Evolutionary conservation across 2,329 filamentous ascomycete species (phyloP).

Genomic region (Hypoxylon rubiginosum): DNA sequence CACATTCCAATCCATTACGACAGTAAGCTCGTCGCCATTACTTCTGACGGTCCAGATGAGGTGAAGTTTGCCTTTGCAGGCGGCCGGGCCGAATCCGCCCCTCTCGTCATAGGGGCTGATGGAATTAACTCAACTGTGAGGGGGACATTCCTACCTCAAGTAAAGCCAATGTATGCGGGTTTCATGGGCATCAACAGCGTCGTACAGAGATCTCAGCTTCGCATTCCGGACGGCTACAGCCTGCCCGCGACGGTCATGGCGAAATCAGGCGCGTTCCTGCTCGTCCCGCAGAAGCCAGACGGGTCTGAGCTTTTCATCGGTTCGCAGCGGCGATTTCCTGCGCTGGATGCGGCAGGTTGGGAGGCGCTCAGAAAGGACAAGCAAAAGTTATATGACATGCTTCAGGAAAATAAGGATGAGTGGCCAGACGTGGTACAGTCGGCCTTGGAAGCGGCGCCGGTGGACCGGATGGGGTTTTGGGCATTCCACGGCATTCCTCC

Average conservation of each 20-base stretch:
- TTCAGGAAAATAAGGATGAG: slow-evolving; percentile 51
- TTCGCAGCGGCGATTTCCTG: slow-evolving; percentile 33
- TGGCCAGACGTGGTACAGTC: slow-evolving; percentile 57
- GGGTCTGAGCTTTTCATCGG: slow-evolving; percentile 57
- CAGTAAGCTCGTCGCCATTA: slow-evolving; percentile 61
- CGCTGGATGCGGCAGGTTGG: slow-evolving; percentile 23
- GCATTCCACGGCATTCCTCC: slow-evolving; percentile 60
- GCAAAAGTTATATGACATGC: slow-evolving; percentile 51
- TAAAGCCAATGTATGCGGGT: slow-evolving; percentile 55
- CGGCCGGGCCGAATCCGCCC: slow-evolving; percentile 56
- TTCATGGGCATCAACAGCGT: slow-evolving; percentile 64
- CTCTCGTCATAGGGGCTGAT: slow-evolving; percentile 68
- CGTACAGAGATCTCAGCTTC: slow-evolving; percentile 55
- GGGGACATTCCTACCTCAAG: slow-evolving; percentile 62
- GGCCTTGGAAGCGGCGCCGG: slow-evolving; percentile 52
- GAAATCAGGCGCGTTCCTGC: slow-evolving; percentile 62
- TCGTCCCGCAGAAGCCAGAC: slow-evolving; percentile 63
- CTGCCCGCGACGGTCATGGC: slow-evolving; percentile 61
- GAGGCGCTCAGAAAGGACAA: slow-evolving; percentile 36
- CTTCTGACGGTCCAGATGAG: slow-evolving; percentile 54
- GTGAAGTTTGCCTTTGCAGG: slow-evolving; percentile 64
- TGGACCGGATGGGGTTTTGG: slow-evolving; percentile 59
- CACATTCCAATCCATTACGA: slow-evolving; percentile 61
- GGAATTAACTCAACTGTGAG: slow-evolving; percentile 71
- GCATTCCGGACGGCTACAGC: slow-evolving; percentile 53